Evolutionary conservation across 176 grass and related monocot genomes (phyloP), one percentile per base, ranked within the genome.

Genomic region (Luzula sylvatica): DNA sequence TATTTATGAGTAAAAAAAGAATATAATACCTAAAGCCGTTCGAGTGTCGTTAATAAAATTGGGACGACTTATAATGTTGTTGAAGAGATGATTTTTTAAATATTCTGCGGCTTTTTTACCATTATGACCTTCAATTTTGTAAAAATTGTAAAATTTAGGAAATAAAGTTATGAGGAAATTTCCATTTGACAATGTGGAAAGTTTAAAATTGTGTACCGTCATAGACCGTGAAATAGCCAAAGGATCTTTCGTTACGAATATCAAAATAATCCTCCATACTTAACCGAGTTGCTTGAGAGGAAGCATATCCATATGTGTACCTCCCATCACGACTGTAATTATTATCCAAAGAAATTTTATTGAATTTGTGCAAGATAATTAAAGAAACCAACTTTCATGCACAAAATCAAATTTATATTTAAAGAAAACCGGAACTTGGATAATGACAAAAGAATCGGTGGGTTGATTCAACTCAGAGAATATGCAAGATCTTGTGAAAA

Each of bases 11-110:
- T 42, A 22, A 15, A 7, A 50, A 8, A 26, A 20, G 47, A 7
- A n/a, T n/a, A n/a, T n/a, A 21, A 44, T 64, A 64, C 60, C 60
- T 64, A 64, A 64, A 30, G 60, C 43, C 29, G 41, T 28, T 64
- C 16, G 27, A 11, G 60, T 64, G 43, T 64, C 43, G 1, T 1
- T 11, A 64, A 50, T 13, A 27, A 64, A 48, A 46, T 45, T 45
- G 4, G 60, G 60, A 25, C 47, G 60, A 35, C 60, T 45, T 3
- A 64, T 24, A 20, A 64, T 64, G 20, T 47, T 50, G 28, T 64
- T 64, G 16, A 45, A 50, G n/a, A 64, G 42, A 64, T 64, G 14
- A 47, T 64, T 24, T 27, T 47, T 64, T 45, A 64, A 20, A 27
- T 64, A 64, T 27, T 64, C 60, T 8, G 60, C 42, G 20, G 26